These are phyloP conservation scores for Coccomyxa subellipsoidea DNA, from an alignment of 163 green algal genomes.

Conservation along the genomic window DNA sequence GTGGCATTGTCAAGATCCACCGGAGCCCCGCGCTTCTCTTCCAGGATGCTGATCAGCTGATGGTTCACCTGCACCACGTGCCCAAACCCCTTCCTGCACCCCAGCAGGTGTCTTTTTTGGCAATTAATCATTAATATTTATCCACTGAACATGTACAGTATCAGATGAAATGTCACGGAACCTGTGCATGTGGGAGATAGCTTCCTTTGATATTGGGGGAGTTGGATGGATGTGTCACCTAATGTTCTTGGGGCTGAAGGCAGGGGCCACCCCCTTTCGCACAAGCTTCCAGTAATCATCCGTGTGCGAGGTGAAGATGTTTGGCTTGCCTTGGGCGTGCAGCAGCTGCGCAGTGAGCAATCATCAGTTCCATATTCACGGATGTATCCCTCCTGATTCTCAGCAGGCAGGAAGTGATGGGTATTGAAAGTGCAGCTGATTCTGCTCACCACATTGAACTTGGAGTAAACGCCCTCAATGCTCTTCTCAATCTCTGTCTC, in stretches of 20 bases:
- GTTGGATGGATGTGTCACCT: constrained; percentile 8
- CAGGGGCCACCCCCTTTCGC: constrained; percentile 44
- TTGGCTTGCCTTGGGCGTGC: constrained; percentile 24
- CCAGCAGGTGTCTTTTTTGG: not conserved
- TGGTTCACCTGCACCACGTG: constrained; percentile 29
- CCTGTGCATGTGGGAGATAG: not conserved
- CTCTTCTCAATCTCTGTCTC: constrained; percentile 18
- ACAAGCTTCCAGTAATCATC: constrained; percentile 40
- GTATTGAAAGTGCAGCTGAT: not conserved
- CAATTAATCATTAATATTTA: not conserved
- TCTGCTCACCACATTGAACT: constrained; percentile 9
- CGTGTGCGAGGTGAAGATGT: constrained; percentile 39
- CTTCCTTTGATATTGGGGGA: not conserved
- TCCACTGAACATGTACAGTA: not conserved
- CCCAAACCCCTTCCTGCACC: constrained; percentile 35
- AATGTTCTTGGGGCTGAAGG: constrained; percentile 50
- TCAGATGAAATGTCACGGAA: not conserved
- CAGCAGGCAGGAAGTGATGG: too few species aligned
- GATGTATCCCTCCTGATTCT: too few species aligned
- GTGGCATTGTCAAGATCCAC: constrained; percentile 44
- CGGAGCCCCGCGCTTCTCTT: not conserved
- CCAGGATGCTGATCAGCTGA: constrained; percentile 30
- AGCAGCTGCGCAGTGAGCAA: too few species aligned
- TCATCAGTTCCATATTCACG: too few species aligned
- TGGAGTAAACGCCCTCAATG: constrained; percentile 10